These are phyloP conservation scores for Didymella lethalis DNA, from an alignment of 2,329 filamentous ascomycete genomes.

Conservation along the genomic window DNA sequence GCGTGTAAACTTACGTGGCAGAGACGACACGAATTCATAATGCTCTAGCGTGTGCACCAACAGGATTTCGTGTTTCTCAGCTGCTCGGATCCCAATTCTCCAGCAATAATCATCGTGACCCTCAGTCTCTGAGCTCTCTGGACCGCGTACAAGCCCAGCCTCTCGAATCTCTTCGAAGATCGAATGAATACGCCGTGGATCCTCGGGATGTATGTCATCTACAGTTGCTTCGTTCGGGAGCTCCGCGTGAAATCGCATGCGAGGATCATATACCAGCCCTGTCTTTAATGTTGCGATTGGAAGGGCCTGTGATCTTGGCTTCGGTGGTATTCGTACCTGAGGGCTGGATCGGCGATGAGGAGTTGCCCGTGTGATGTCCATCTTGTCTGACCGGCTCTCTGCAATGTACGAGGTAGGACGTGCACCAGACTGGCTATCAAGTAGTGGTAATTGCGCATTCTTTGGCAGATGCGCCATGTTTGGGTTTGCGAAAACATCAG, in stretches of 20 bases:
- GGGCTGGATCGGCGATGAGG: conserved; percentile 30
- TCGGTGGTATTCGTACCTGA: conserved; percentile 42
- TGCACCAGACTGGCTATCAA: conserved; percentile 26
- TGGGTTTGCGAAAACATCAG: conserved; percentile 35
- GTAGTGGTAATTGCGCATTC: conserved; percentile 40
- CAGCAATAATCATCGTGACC: conserved; percentile 61
- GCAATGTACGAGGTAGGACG: conserved; percentile 12
- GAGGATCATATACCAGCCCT: conserved; percentile 76
- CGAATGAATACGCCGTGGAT: conserved; percentile 87
- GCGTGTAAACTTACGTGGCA: conserved; percentile 52
- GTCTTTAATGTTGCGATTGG: conserved; percentile 49
- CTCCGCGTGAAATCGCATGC: conserved; percentile 96
- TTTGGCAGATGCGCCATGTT: conserved; percentile 25
- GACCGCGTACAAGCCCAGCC: conserved; percentile 76
- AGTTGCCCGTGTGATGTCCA: conserved; percentile 30
- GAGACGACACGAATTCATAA: conserved; percentile 76
- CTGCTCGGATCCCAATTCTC: conserved; percentile 79
- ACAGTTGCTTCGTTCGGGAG: conserved; percentile 55
- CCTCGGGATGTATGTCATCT: conserved; percentile 88
- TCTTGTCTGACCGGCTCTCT: conserved; percentile 32
- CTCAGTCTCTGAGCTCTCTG: conserved; percentile 60
- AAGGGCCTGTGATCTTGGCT: conserved; percentile 47
- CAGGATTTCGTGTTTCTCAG: conserved; percentile 80
- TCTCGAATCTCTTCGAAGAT: conserved; percentile 90
- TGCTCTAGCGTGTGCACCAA: conserved; percentile 80